Evolutionary conservation across 805 yeast species (phyloP).

Genomic region (Teunomyces tritomae): DNA sequence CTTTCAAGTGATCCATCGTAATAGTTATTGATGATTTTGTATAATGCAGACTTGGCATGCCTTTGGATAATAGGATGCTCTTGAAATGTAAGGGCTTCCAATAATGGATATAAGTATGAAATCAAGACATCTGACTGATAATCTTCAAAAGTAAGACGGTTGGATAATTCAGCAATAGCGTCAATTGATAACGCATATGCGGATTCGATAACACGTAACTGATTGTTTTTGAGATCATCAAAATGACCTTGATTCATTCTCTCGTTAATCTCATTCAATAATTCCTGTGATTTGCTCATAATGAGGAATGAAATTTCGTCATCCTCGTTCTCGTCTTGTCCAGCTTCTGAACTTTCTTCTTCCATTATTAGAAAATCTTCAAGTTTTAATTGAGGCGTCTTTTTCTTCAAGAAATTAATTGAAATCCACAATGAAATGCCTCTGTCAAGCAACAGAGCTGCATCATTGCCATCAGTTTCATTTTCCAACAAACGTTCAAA

Average conservation of each 20-base stretch:
- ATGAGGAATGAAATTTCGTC: constrained; percentile 31
- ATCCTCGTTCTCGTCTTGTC: constrained; percentile 5
- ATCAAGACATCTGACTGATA: constrained; percentile 53
- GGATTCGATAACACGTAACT: constrained; percentile 16
- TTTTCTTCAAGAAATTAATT: constrained; percentile 15
- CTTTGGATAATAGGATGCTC: constrained; percentile 43
- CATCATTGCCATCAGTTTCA: neutral
- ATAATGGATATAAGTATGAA: constrained; percentile 68
- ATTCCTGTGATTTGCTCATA: constrained; percentile 37
- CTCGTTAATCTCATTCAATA: constrained; percentile 35
- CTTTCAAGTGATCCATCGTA: constrained; percentile 50
- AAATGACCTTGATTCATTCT: neutral
- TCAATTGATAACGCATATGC: constrained; percentile 43
- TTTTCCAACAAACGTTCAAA: constrained; percentile 16
- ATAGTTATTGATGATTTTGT: constrained; percentile 46
- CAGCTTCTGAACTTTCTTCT: constrained; percentile 11
- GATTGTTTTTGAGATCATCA: constrained; percentile 5
- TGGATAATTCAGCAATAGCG: constrained; percentile 36
- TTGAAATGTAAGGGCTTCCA: constrained; percentile 65
- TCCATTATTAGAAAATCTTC: constrained; percentile 18
- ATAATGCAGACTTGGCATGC: constrained; percentile 58
- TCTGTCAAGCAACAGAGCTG: constrained; percentile 5
- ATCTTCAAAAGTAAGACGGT: constrained; percentile 21
- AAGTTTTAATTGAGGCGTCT: constrained; percentile 24
- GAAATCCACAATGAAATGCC: constrained; percentile 33